phyloP scores from a whole-genome alignment of 106 monocot species.

The Dendrobium officinale region DNA sequence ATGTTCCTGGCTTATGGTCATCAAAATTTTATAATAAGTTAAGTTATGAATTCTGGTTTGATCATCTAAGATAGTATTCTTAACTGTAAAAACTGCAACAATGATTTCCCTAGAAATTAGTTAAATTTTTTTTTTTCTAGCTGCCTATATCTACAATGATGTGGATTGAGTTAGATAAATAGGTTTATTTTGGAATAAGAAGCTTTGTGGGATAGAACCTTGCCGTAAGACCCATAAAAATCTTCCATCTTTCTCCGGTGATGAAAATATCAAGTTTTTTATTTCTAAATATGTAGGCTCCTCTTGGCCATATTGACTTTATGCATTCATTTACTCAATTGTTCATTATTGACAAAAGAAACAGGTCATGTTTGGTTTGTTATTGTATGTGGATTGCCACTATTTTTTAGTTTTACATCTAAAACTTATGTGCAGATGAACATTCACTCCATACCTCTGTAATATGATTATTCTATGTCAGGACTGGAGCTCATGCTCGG shows the following conservation, averaged over 20 bases:
- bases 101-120: background rate
- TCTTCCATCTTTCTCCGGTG: background rate
- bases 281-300: background rate
- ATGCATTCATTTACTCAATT: background rate
- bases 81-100: background rate
- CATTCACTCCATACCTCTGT: background rate
- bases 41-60: background rate
- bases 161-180: background rate
- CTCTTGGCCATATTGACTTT: background rate
- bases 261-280: background rate
- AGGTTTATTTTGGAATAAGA: background rate
- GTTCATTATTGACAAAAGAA: background rate
- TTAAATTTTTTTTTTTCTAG: background rate
- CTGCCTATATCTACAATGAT: background rate
- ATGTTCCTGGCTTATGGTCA: too few species aligned
- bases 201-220: background rate
- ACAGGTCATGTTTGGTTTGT: background rate
- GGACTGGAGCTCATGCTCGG: conserved; percentile 73
- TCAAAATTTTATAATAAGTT: background rate
- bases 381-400: background rate
- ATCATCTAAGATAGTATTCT: background rate
- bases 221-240: background rate
- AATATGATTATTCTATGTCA: conserved; percentile 8
- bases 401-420: background rate
- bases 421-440: background rate